A percentile compares a stretch with the other conserved stretches of the same genome.
Conservation (phyloP, 805 yeast genomes). For the Metschnikowia similis region DNA sequence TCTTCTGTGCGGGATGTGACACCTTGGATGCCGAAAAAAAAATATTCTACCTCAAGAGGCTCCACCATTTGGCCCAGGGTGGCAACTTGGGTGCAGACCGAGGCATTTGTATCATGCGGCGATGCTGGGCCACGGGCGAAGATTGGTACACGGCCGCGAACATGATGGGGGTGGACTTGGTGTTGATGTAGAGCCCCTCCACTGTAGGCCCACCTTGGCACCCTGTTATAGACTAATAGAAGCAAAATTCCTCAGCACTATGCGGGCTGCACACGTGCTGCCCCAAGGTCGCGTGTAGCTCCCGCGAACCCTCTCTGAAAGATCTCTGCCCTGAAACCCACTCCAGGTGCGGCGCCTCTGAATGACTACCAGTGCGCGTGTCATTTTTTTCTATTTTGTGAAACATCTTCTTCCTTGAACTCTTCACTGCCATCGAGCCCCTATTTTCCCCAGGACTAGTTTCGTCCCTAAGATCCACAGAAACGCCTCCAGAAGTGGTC, state of each 20-base stretch:
- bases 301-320: neutral
- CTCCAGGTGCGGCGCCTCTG: neutral
- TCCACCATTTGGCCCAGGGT: conserved; percentile 36
- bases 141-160: conserved; percentile 50
- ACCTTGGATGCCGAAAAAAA: conserved; percentile 34
- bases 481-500: neutral
- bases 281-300: too few species aligned
- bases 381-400: conserved; percentile 1
- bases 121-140: conserved; percentile 51
- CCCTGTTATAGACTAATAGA: neutral
- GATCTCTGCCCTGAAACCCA: neutral
- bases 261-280: too few species aligned
- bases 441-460: neutral
- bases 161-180: conserved; percentile 39
- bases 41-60: conserved; percentile 34
- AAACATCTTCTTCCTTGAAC: neutral
- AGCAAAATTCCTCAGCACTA: too few species aligned
- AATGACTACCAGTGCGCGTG: conserved; percentile 17
- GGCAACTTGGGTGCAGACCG: conserved; percentile 43
- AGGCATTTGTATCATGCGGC: conserved; percentile 44
- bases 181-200: conserved; percentile 32
- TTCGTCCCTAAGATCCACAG: neutral
- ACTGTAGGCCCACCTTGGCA: neutral
- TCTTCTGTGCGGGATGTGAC: conserved; percentile 60
- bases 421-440: neutral